A percentile compares a stretch with the other conserved stretches of the same genome.
Evolutionary conservation across 192 early-diverging fungal species (phyloP).

Genomic region (Rhizophagus sp.): DNA sequence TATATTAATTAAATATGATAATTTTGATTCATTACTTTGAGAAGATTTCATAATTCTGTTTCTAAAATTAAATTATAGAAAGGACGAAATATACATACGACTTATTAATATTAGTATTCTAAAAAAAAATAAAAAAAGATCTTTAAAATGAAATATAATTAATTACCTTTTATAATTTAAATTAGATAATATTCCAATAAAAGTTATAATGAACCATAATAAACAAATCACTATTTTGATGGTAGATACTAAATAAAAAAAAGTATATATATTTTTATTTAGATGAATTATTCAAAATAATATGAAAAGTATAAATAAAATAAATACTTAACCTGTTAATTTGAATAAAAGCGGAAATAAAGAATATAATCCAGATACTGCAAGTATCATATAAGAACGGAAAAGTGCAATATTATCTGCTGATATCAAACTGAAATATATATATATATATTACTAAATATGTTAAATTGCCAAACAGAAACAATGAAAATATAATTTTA

Average conservation of each 20-base stretch:
- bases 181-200: neutral
- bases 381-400: conserved; percentile 62
- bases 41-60: neutral
- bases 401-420: conserved; percentile 47
- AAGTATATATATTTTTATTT: neutral
- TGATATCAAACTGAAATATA: conserved; percentile 50
- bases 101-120: no score
- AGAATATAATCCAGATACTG: conserved; percentile 60
- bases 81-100: no score
- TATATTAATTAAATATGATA: conserved; percentile 28
- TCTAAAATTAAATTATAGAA: neutral
- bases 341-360: conserved; percentile 75
- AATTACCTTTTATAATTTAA: neutral
- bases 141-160: neutral
- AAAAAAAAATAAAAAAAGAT: neutral
- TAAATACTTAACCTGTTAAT: conserved; percentile 49
- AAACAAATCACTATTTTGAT: conserved; percentile 5
- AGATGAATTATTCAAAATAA: neutral
- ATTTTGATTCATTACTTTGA: neutral
- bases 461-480: neutral
- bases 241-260: neutral
- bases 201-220: conserved; percentile 3
- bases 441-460: neutral
- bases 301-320: neutral
- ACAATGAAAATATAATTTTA: conserved; percentile 25